A percentile compares a stretch with the other conserved stretches of the same genome.
Evolutionary conservation across 2,329 filamentous ascomycete genomes (phyloP).

Genomic region (Curvularia sp.): DNA sequence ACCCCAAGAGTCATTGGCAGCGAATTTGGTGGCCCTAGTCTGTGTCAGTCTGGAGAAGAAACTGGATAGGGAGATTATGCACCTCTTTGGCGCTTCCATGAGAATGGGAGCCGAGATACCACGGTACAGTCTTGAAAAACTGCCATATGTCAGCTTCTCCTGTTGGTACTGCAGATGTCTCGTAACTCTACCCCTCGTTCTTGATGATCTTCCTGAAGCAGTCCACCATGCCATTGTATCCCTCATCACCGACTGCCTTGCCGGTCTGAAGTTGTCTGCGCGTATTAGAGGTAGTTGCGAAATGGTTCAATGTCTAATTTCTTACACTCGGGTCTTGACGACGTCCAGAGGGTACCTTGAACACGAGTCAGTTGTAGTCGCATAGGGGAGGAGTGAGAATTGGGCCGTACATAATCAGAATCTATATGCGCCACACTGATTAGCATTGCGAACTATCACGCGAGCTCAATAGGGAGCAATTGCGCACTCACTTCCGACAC

Average conservation of each 20-base stretch:
- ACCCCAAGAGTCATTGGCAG: conserved; percentile 98
- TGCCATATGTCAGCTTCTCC: conserved; percentile 48
- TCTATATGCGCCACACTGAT: conserved; percentile 61
- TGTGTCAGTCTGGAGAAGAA: conserved; percentile 13
- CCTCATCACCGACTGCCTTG: conserved; percentile 73
- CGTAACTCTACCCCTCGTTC: conserved; percentile 79
- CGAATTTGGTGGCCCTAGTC: conserved; percentile 89
- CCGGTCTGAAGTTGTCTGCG: conserved; percentile 84
- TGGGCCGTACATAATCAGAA: conserved; percentile 76
- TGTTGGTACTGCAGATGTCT: neutral
- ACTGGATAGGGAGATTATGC: neutral
- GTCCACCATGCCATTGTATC: conserved; percentile 96
- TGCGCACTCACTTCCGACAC: conserved; percentile 82
- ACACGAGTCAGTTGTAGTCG: conserved; percentile 5
- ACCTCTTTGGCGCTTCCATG: conserved; percentile 93
- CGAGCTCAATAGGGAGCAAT: conserved; percentile 14
- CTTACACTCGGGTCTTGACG: conserved; percentile 96
- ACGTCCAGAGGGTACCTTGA: conserved; percentile 98
- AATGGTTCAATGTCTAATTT: conserved; percentile 13
- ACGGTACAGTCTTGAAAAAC: conserved; percentile 88
- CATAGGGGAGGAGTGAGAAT: neutral
- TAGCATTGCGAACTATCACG: conserved; percentile 31
- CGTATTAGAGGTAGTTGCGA: conserved; percentile 29
- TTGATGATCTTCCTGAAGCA: conserved; percentile 97
- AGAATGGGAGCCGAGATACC: conserved; percentile 95